Evolutionary conservation across 768 basidiomycete species (phyloP), one percentile per base, ranked within the genome.

Genomic region (Phaeotremella skinneri): DNA sequence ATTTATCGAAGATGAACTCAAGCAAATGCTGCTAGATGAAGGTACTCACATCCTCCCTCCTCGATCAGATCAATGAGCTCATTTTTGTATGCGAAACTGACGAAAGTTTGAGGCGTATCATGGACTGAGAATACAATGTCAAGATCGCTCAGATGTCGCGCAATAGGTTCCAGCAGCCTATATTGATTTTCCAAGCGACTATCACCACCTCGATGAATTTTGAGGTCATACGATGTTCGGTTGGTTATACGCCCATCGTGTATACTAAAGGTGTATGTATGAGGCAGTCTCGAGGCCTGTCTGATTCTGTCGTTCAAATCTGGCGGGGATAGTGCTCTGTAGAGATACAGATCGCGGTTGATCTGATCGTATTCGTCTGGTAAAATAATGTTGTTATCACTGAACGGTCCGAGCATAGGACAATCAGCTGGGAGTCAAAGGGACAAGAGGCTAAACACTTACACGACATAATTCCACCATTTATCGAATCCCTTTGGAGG

Each of bases 401-500:
- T 67, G 39, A 13, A 17, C n/a, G n/a, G n/a, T n/a, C n/a, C n/a
- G n/a, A n/a, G n/a, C n/a, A n/a, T n/a, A n/a, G n/a, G n/a, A n/a
- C n/a, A n/a, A n/a, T n/a, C n/a, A n/a, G n/a, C n/a, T n/a, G n/a
- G n/a, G n/a, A n/a, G n/a, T n/a, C n/a, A n/a, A 34, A 37, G 49
- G 6, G 17, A 37, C 34, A 37, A 26, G 52, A 54, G 17, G 7
- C 20, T 26, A 4, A 7, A 6, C 23, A 69, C 73, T 55, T 51
- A 74, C 73, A 67, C 52, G 17, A 72, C 67, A 42, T 63, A 72
- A 25, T 52, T 45, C 74, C 74, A 75, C 74, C 74, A 75, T 56
- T 67, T 68, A 57, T 75, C 80, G 56, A 82, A 82, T 1, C 82
- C 82, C 32, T 68, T 74, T 4, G 81, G 81, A 0, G 81, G 81